Conservation (phyloP, 2,329 filamentous ascomycete genomes). For the Ceratocystis ficicola region DNA sequence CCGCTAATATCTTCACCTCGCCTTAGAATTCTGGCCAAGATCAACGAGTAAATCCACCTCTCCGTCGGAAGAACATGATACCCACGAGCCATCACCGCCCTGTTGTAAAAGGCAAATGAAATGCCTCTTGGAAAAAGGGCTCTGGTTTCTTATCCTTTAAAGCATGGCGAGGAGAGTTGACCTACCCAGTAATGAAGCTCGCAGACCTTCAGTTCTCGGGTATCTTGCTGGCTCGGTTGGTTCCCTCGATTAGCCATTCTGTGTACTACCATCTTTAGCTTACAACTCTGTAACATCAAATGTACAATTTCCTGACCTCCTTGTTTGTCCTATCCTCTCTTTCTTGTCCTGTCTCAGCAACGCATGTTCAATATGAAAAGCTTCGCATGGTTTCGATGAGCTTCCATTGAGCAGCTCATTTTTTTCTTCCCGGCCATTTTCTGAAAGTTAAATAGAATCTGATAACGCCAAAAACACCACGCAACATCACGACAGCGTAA, state of each 20-base stretch:
- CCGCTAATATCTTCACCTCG: background rate
- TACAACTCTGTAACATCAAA: slow-evolving; percentile 7
- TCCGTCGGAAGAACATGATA: slow-evolving; percentile 13
- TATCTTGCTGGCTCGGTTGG: slow-evolving; percentile 12
- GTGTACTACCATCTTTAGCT: slow-evolving; percentile 15
- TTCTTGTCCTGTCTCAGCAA: background rate
- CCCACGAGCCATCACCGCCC: slow-evolving; percentile 16
- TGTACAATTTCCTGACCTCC: slow-evolving; percentile 7
- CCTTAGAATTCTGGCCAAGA: slow-evolving; percentile 86
- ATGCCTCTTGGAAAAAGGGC: background rate
- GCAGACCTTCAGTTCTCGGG: slow-evolving; percentile 10
- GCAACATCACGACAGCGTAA: background rate
- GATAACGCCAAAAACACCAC: background rate
- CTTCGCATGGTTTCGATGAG: background rate
- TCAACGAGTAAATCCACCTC: slow-evolving; percentile 61
- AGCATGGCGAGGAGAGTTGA: background rate
- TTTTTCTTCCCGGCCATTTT: background rate
- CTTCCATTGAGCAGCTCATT: background rate
- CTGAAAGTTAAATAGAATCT: background rate
- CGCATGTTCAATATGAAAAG: background rate
- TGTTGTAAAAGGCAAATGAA: background rate
- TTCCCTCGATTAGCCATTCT: slow-evolving; percentile 11
- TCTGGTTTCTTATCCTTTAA: slow-evolving; percentile 24
- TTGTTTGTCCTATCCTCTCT: background rate
- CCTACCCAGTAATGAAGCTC: background rate